phyloP scores from a whole-genome alignment of 2,329 filamentous ascomycete genomes.

The Arthrocladium fulminans region DNA sequence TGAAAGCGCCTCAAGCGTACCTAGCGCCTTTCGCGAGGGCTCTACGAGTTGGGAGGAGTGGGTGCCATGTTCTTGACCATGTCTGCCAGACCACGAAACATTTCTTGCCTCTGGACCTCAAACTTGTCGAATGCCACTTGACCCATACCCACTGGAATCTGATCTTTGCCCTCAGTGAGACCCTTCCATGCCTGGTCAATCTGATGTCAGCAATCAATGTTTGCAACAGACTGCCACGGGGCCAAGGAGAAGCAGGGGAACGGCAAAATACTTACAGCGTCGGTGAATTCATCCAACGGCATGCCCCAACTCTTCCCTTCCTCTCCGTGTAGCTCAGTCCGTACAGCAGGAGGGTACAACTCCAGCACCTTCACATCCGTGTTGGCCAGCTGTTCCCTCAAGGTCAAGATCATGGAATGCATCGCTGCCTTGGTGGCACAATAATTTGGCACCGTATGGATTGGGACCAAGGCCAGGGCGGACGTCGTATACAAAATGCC shows the following conservation, averaged over 20 bases:
- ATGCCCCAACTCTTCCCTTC: conserved; percentile 49
- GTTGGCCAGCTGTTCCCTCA: conserved; percentile 43
- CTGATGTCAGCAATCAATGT: conserved; percentile 3
- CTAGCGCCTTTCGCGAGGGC: too few relatives aligned
- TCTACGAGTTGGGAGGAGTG: too few relatives aligned
- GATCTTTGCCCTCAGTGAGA: conserved; percentile 41
- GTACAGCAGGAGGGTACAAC: conserved; percentile 47
- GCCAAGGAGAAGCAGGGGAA: background rate
- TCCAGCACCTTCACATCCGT: conserved; percentile 47
- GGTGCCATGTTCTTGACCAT: background rate
- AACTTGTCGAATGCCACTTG: conserved; percentile 36
- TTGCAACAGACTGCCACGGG: too few relatives aligned
- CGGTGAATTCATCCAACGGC: conserved; percentile 44
- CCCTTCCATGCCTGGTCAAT: conserved; percentile 33
- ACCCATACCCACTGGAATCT: conserved; percentile 43
- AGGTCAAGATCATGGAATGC: conserved; percentile 44
- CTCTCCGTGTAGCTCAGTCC: conserved; percentile 48
- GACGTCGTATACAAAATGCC: conserved; percentile 42
- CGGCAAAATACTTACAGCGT: conserved; percentile 27
- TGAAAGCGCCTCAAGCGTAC: too few relatives aligned
- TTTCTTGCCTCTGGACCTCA: conserved; percentile 41
- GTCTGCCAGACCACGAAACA: conserved; percentile 13
- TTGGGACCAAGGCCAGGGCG: conserved; percentile 42
- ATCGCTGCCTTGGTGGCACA: conserved; percentile 49
- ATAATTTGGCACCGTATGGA: conserved; percentile 43